Percentiles rank a stretch among this genome's conserved stretches.
Conservation (phyloP, 2,329 filamentous ascomycete genomes). For the Cladosporium sphaerospermum region DNA sequence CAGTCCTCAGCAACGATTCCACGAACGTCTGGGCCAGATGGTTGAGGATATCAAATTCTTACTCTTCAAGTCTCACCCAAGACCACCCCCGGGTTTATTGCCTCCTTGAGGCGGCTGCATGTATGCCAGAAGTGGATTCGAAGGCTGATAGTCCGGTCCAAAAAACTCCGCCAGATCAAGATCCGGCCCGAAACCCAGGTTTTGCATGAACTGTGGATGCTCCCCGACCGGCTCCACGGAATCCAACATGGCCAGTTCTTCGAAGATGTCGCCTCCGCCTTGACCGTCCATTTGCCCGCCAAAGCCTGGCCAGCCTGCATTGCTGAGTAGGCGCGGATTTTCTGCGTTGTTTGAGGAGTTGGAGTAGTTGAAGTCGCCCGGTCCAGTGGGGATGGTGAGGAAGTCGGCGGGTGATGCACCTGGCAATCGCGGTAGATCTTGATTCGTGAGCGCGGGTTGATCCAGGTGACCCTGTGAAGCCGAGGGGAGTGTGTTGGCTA, state of each 20-base stretch:
- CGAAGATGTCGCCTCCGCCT: constrained; percentile 42
- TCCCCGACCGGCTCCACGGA: constrained; percentile 46
- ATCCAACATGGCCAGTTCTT: constrained; percentile 53
- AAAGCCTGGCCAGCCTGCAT: constrained; percentile 3
- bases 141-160: constrained; percentile 37
- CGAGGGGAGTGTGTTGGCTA: not conserved
- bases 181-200: constrained; percentile 59
- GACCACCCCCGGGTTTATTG: constrained; percentile 1
- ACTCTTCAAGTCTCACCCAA: not conserved
- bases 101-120: constrained; percentile 23
- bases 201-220: constrained; percentile 60
- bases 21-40: too few relatives aligned
- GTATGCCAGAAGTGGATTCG: constrained; percentile 35
- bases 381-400: constrained; percentile 8
- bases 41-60: too few relatives aligned
- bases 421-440: not conserved
- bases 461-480: not conserved
- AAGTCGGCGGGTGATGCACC: constrained; percentile 3
- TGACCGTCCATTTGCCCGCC: not conserved
- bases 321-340: not conserved
- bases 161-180: constrained; percentile 52
- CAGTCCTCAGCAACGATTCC: not conserved
- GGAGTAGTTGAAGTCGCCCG: constrained; percentile 6
- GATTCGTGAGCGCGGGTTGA: not conserved
- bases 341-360: not conserved